These are phyloP conservation scores for Cercophora sp. DNA, from an alignment of 495 filamentous ascomycete genomes.

Conservation along the genomic window DNA sequence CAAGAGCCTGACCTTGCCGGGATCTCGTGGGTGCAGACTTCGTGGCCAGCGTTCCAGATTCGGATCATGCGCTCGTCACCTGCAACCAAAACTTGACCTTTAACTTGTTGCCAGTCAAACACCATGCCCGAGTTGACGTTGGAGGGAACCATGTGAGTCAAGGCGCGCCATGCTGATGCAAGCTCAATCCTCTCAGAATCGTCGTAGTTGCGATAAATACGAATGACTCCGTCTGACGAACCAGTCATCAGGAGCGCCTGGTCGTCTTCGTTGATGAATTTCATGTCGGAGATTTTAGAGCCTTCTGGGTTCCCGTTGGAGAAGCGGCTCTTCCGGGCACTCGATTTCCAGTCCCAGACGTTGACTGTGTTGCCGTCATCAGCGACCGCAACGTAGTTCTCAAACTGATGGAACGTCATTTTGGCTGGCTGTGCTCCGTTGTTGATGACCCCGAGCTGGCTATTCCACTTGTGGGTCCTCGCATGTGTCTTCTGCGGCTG, in stretches of 20 bases:
- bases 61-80: slow-evolving; percentile 94
- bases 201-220: slow-evolving; percentile 90
- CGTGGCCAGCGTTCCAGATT: slow-evolving; percentile 90
- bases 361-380: slow-evolving; percentile 86
- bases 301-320: slow-evolving; percentile 89
- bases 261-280: slow-evolving; percentile 98
- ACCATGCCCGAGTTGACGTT: slow-evolving; percentile 92
- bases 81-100: slow-evolving; percentile 86
- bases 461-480: slow-evolving; percentile 78
- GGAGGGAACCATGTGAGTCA: slow-evolving; percentile 87
- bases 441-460: slow-evolving; percentile 69
- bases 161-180: slow-evolving; percentile 85
- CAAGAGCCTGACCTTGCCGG: slow-evolving; percentile 92
- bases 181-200: slow-evolving; percentile 68
- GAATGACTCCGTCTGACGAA: slow-evolving; percentile 88
- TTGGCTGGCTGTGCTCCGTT: slow-evolving; percentile 83
- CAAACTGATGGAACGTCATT: slow-evolving; percentile 97
- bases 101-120: slow-evolving; percentile 98
- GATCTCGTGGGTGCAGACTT: slow-evolving; percentile 91
- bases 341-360: slow-evolving; percentile 88
- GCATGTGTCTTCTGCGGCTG: slow-evolving; percentile 89
- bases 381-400: slow-evolving; percentile 90
- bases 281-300: slow-evolving; percentile 88
- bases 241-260: slow-evolving; percentile 92
- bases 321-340: slow-evolving; percentile 72